Conservation (phyloP, 345 rosid species). For the Rhizophora mangle region DNA sequence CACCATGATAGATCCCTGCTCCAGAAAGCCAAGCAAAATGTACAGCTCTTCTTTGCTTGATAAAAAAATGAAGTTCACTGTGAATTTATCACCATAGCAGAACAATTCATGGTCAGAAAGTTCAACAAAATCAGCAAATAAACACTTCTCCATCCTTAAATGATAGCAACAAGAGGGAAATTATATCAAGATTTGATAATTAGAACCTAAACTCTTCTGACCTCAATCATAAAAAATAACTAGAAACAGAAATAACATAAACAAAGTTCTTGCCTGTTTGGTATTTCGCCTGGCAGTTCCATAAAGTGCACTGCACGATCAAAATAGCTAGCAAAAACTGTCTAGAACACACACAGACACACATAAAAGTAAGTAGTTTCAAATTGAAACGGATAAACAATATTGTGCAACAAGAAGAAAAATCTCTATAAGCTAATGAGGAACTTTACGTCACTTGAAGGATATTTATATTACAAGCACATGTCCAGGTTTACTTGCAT, state of each 20-base stretch:
- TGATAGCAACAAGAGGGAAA: not conserved
- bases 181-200: not conserved
- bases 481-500: too few species aligned
- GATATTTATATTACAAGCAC: too few species aligned
- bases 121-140: slow-evolving; percentile 1
- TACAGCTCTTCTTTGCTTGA: slow-evolving; percentile 96
- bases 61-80: slow-evolving; percentile 94
- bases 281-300: slow-evolving; percentile 99
- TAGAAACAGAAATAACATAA: slow-evolving; percentile 1
- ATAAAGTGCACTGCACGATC: slow-evolving; percentile 97
- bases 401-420: too few species aligned
- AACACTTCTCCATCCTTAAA: not conserved
- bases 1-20: slow-evolving; percentile 94
- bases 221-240: not conserved
- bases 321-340: slow-evolving; percentile 79
- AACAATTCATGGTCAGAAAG: slow-evolving; percentile 14
- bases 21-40: slow-evolving; percentile 99
- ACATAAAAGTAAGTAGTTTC: slow-evolving; percentile 6
- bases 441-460: too few species aligned
- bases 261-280: slow-evolving; percentile 67
- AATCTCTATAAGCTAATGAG: too few species aligned
- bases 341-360: slow-evolving; percentile 35
- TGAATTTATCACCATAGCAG: slow-evolving; percentile 16
- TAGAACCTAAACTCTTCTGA: not conserved
- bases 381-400: not conserved